phyloP scores from a whole-genome alignment of 148 eudicot genomes.

The Euryodendron excelsum region DNA sequence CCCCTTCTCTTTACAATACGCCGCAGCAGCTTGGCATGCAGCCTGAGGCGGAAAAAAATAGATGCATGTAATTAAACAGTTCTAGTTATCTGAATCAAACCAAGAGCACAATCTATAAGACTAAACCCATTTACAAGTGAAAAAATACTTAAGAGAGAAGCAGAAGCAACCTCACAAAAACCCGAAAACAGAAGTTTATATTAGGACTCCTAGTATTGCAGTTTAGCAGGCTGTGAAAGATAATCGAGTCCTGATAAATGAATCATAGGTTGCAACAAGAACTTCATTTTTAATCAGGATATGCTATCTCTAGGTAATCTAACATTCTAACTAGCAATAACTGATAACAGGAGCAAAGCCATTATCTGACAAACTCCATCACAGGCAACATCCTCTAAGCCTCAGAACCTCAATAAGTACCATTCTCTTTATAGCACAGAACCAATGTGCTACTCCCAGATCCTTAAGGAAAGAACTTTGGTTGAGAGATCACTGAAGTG shows the following conservation, averaged over 20 bases:
- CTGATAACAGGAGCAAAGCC: background rate
- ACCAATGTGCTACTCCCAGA: too few species aligned
- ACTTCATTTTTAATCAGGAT: background rate
- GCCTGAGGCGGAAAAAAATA: slow-evolving; percentile 42
- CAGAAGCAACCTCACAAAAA: background rate
- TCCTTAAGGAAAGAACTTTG: too few species aligned
- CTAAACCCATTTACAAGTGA: background rate
- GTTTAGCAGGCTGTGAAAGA: background rate
- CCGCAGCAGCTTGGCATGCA: slow-evolving; percentile 88
- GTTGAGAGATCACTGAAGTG: too few species aligned
- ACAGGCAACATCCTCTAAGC: background rate
- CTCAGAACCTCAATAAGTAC: background rate
- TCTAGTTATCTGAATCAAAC: background rate
- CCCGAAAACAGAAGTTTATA: background rate
- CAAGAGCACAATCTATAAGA: background rate
- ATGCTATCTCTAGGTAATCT: background rate
- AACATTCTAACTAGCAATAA: background rate
- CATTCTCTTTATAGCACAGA: background rate
- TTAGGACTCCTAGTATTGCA: background rate
- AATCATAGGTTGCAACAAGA: background rate
- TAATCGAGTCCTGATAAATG: background rate
- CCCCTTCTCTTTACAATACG: slow-evolving; percentile 70
- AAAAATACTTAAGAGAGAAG: too few species aligned
- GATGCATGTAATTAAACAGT: background rate
- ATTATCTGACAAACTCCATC: background rate